phyloP scores from a whole-genome alignment of 2,329 filamentous ascomycete species.

The Fusarium guadeloupense region DNA sequence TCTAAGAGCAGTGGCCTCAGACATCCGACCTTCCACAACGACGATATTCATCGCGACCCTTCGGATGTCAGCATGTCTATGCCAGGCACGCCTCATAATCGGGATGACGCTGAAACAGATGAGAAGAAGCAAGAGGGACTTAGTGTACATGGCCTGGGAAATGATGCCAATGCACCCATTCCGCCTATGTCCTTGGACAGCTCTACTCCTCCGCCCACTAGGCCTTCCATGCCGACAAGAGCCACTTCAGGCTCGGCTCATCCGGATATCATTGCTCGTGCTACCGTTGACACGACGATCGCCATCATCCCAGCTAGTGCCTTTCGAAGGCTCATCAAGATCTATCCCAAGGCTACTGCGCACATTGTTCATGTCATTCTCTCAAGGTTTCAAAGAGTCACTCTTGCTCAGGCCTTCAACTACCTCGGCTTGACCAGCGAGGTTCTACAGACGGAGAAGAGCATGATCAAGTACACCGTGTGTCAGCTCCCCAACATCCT shows the following conservation, averaged over 20 bases:
- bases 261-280: slow-evolving; percentile 95
- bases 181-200: slow-evolving; percentile 79
- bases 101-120: slow-evolving; percentile 33
- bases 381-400: slow-evolving; percentile 92
- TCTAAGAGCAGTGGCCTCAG: slow-evolving; percentile 43
- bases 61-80: slow-evolving; percentile 46
- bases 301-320: slow-evolving; percentile 97
- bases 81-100: slow-evolving; percentile 53
- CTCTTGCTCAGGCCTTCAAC: slow-evolving; percentile 90
- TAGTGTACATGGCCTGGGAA: slow-evolving; percentile 16
- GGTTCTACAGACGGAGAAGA: slow-evolving; percentile 89
- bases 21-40: slow-evolving; percentile 43
- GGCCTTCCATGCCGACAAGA: slow-evolving; percentile 55
- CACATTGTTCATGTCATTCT: slow-evolving; percentile 98
- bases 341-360: slow-evolving; percentile 95
- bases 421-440: slow-evolving; percentile 93
- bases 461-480: slow-evolving; percentile 91
- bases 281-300: slow-evolving; percentile 96
- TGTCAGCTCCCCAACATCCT: slow-evolving; percentile 93
- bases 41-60: slow-evolving; percentile 16
- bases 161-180: slow-evolving; percentile 59
- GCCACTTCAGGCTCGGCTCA: slow-evolving; percentile 79
- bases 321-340: slow-evolving; percentile 88
- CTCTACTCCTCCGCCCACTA: slow-evolving; percentile 44
- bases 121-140: slow-evolving; percentile 29